These are phyloP conservation scores for Claviceps sorghi DNA, from an alignment of 2,329 filamentous ascomycete species.

Conservation along the genomic window DNA sequence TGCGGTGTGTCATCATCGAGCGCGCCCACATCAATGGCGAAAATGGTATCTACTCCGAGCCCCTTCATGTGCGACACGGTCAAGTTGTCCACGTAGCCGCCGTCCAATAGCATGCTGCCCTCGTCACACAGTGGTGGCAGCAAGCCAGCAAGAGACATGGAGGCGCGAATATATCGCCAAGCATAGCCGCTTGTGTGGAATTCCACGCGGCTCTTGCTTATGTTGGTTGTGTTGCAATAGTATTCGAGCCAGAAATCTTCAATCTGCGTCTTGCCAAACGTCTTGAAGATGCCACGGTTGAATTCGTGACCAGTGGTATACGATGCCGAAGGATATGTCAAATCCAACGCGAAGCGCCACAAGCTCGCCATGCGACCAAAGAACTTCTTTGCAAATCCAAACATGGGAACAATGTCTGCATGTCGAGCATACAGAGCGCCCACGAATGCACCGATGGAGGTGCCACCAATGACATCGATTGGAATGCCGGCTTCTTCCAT, in stretches of 20 bases:
- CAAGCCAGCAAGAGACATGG: slow-evolving; percentile 89
- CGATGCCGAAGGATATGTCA: slow-evolving; percentile 91
- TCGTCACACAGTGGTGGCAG: slow-evolving; percentile 92
- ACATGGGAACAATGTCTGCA: slow-evolving; percentile 93
- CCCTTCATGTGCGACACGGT: slow-evolving; percentile 96
- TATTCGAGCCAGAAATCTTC: slow-evolving; percentile 99
- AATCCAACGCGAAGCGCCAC: slow-evolving; percentile 92
- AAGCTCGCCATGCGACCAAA: slow-evolving; percentile 97
- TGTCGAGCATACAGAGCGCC: slow-evolving; percentile 91
- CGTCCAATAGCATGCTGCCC: slow-evolving; percentile 89
- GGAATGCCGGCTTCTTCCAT: slow-evolving; percentile 94
- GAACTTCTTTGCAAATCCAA: slow-evolving; percentile 93
- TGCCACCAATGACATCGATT: slow-evolving; percentile 88
- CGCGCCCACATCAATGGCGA: slow-evolving; percentile 87
- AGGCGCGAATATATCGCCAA: slow-evolving; percentile 91
- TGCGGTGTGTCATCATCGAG: slow-evolving; percentile 88
- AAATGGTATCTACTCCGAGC: slow-evolving; percentile 83
- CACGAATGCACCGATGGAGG: slow-evolving; percentile 91
- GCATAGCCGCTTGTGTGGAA: slow-evolving; percentile 94
- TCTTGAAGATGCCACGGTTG: slow-evolving; percentile 97
- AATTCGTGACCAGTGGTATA: slow-evolving; percentile 99
- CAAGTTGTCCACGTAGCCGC: slow-evolving; percentile 92
- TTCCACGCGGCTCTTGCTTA: slow-evolving; percentile 81
- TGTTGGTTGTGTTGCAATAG: slow-evolving; percentile 99
- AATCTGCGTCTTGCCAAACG: slow-evolving; percentile 90